Evolutionary conservation across 2,329 filamentous ascomycete species (phyloP), one percentile per base, ranked within the genome.

Genomic region (Ophiostoma pallidulum): DNA sequence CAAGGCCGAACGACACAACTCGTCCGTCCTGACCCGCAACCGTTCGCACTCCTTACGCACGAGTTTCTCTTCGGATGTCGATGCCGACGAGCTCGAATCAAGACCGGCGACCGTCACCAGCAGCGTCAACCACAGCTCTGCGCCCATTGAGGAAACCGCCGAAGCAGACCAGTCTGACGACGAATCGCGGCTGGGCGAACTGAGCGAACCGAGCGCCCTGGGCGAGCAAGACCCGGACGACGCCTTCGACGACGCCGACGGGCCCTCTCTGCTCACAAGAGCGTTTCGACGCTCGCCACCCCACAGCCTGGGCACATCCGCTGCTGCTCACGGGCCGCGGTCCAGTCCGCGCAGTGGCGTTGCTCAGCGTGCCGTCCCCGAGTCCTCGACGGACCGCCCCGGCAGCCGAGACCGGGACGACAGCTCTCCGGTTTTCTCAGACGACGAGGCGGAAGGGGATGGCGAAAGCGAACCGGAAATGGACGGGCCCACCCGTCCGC

Each of bases 101-200:
- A 38, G 36, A 4, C 16, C 48, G 5, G 16, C 41, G 4, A 20
- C 51, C 10, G 38, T n/a, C 57, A 31, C 54, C 52, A 16, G 41
- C 36, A 13, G 45, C 37, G 28, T 35, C 50, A 57, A 53, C 48
- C 53, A 53, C 29, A 62, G 63, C 16, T 68, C 72, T 8, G 69
- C 75, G 33, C 70, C 71, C 4, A 84, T 85, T 47, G 62, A 70
- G 42, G 82, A 86, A 60, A 72, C 79, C 3, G 41, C 48, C 2
- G 51, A 54, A 8, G 38, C 47, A 0, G 50, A 46, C 12, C n/a
- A 18, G 13, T 43, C 32, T 2, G 50, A 47, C 8, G 47, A 42
- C 10, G 35, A 36, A 18, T 16, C 24, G 20, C 29, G 20, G n/a
- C n/a, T 24, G 16, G 37, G 20, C 18, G 37, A 24, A 20, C 18